Percentiles rank a stretch among this genome's conserved stretches.
Conservation (phyloP, 139 green algal genomes). For the Picochlorum sp. region DNA sequence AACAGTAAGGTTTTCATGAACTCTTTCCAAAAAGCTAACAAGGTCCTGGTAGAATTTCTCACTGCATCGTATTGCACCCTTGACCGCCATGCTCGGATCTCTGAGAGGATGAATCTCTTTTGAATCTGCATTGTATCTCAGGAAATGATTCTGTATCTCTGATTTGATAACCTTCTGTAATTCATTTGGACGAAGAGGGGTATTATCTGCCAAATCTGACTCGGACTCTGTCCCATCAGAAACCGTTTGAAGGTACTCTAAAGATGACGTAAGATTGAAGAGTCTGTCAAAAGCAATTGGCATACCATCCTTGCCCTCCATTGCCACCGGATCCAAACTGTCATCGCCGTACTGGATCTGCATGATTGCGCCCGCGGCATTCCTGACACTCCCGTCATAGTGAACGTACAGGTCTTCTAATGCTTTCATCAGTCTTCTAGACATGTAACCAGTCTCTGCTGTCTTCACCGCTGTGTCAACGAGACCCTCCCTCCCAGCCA, state of each 20-base stretch:
- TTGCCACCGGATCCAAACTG: slow-evolving; percentile 81
- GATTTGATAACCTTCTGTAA: background rate
- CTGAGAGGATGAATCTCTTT: background rate
- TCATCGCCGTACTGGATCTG: slow-evolving; percentile 88
- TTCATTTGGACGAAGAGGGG: background rate
- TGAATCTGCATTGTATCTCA: background rate
- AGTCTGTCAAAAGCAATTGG: slow-evolving; percentile 59
- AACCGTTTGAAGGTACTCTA: slow-evolving; percentile 3
- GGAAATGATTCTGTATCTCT: background rate
- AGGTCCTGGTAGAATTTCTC: slow-evolving; percentile 9
- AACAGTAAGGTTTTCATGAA: background rate
- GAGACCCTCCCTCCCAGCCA: slow-evolving; percentile 88
- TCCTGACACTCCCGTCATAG: slow-evolving; percentile 92
- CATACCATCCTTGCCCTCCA: slow-evolving; percentile 74
- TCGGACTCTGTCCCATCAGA: background rate
- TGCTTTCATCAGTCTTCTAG: slow-evolving; percentile 92
- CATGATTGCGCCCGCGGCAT: slow-evolving; percentile 76
- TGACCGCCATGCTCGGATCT: slow-evolving; percentile 2
- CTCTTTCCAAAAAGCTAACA: slow-evolving; percentile 3
- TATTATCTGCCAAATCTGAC: slow-evolving; percentile 3
- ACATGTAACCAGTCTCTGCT: slow-evolving; percentile 98
- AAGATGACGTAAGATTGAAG: slow-evolving; percentile 25
- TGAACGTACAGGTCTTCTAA: slow-evolving; percentile 91
- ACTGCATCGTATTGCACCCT: slow-evolving; percentile 7
- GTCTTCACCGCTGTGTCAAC: slow-evolving; percentile 99